Base-by-base conservation (phyloP, 2,329 filamentous ascomycete species). In the Xylaria arbuscula region DNA sequence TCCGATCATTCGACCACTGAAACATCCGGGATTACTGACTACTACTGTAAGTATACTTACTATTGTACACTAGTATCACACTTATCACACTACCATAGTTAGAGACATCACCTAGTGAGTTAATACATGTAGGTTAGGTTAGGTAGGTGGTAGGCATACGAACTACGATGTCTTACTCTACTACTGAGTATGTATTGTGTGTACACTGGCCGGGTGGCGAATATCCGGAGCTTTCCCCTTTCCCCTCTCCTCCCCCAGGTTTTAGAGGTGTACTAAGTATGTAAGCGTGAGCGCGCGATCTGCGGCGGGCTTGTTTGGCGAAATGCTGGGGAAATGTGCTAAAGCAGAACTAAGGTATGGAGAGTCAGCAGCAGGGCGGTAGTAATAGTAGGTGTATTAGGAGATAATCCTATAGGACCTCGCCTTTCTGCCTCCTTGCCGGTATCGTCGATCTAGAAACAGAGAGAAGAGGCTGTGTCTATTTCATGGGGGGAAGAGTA, bases 281-380 rank as follows among this genome's bases (percentile, higher is more conserved):
- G 28, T 60, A 48, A 36, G 22, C 38, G 17, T 19, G 56, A 17
- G n/a, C 22, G 24, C 28, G 19, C 55, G 65, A 67, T 60, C 65
- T 54, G 34, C 65, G 38, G 38, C 42, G 32, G 54, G 55, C 45
- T 42, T 36, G n/a, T 40, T 64, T 51, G 48, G 38, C 13, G 32
- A 62, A 62, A 34, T 60, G 56, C 54, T 64, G 55, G 60, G 66
- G 61, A 55, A 64, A 22, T 32, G 10, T 36, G 34, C 24, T 15
- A 32, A n/a, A n/a, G n/a, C n/a, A n/a, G n/a, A n/a, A n/a, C n/a
- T n/a, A n/a, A n/a, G n/a, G n/a, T n/a, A 28, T 28, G 28, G 2
- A 28, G 5, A 28, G 28, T 28, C 28, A 28, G 28, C 28, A 5
- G 28, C 28, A 28, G 28, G 28, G 28, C 5, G 28, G 28, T 28